These are phyloP conservation scores for Alternaria angustiovoidea DNA, from an alignment of 2,329 filamentous ascomycete genomes.

Conservation along the genomic window DNA sequence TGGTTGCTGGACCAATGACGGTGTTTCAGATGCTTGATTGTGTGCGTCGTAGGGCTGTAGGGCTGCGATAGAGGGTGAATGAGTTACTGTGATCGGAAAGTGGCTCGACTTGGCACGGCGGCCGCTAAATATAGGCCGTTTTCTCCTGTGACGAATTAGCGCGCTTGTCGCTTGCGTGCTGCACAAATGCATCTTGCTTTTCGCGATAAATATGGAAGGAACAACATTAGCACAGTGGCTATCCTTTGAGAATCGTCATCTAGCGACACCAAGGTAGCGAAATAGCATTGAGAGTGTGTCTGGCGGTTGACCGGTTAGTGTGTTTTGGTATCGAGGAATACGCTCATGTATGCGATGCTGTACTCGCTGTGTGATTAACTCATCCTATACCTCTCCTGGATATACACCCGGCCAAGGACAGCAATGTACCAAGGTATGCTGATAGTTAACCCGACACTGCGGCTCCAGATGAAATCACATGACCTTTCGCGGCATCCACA, in stretches of 20 bases:
- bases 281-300: conserved; percentile 3
- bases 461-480: conserved; percentile 24
- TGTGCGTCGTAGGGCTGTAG: conserved; percentile 37
- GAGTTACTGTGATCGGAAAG: conserved; percentile 26
- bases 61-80: conserved; percentile 16
- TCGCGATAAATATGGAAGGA: conserved; percentile 26
- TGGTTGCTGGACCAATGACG: conserved; percentile 19
- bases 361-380: conserved; percentile 2
- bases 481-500: conserved; percentile 21
- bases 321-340: conserved; percentile 11
- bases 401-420: conserved; percentile 7
- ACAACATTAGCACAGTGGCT: conserved; percentile 19
- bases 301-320: conserved; percentile 13
- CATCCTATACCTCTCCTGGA: conserved; percentile 10
- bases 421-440: conserved; percentile 1
- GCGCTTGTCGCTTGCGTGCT: background rate
- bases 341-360: conserved; percentile 23
- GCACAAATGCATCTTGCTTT: conserved; percentile 1
- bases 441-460: conserved; percentile 16
- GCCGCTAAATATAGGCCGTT: conserved; percentile 41
- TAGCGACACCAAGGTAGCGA: conserved; percentile 5
- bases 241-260: conserved; percentile 3
- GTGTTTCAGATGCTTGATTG: conserved; percentile 13
- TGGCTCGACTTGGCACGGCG: conserved; percentile 23
- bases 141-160: conserved; percentile 10